Percentiles rank a stretch among this genome's conserved stretches.
Evolutionary conservation across 2,329 filamentous ascomycete species (phyloP).

Genomic region (Cordyceps farinosa): DNA sequence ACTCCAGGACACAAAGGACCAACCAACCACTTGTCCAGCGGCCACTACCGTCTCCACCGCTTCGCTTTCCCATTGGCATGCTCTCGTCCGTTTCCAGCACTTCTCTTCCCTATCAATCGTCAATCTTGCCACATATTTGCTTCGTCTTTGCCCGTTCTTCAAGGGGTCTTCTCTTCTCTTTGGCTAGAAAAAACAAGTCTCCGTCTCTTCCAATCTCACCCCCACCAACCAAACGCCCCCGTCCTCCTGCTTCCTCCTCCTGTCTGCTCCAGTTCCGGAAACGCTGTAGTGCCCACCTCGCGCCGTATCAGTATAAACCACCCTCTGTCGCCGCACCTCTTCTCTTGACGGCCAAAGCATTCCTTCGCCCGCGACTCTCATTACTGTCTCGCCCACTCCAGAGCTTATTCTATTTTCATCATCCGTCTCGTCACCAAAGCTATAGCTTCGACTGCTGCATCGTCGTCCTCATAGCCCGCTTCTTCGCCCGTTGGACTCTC

Average conservation of each 20-base stretch:
- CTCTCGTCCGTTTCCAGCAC: constrained; percentile 15
- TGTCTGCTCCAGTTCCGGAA: neutral
- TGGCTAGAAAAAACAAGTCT: neutral
- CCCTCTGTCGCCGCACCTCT: neutral
- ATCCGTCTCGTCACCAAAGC: no score
- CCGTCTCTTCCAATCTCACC: no score
- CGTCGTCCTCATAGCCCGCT: no score
- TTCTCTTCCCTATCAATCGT: constrained; percentile 3
- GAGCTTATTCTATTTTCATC: no score
- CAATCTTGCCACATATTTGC: neutral
- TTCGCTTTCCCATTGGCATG: neutral
- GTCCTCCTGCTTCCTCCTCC: neutral
- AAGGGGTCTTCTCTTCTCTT: neutral
- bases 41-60: neutral
- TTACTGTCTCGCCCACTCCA: no score
- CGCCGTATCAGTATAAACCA: neutral
- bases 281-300: neutral
- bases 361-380: no score
- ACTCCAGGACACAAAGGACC: neutral
- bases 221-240: neutral
- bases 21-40: neutral
- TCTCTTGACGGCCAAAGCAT: no score
- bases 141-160: neutral
- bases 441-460: no score
- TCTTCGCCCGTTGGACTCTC: neutral